Percentiles rank a stretch among this genome's conserved stretches.
Evolutionary conservation across 139 green algal genomes (phyloP).

Genomic region (Tetradesmus lagerheimii): DNA sequence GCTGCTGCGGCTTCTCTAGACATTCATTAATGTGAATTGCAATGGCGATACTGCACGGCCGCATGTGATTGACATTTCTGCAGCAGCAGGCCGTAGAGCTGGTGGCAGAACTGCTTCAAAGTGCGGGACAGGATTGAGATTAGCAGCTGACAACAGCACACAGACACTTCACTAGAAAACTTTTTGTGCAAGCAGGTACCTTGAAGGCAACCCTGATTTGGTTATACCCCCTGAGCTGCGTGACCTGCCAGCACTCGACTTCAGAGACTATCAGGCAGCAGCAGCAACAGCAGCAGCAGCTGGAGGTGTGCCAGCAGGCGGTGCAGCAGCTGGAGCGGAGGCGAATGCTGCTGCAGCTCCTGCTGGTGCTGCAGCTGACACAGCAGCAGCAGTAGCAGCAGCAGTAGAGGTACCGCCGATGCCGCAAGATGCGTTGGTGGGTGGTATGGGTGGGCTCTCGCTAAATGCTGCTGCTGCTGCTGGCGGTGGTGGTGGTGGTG

Average conservation of each 20-base stretch:
- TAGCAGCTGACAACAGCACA: too few species aligned
- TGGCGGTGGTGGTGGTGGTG: background rate
- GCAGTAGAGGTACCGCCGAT: background rate
- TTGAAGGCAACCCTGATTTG: constrained; percentile 50
- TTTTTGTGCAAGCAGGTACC: constrained; percentile 47
- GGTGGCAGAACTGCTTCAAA: too few species aligned
- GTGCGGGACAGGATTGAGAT: too few species aligned
- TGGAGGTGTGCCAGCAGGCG: background rate
- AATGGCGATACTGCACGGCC: too few species aligned
- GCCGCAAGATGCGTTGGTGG: background rate
- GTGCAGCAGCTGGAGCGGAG: background rate
- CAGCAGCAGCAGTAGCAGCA: background rate
- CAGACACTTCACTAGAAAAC: too few species aligned
- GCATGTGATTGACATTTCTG: too few species aligned
- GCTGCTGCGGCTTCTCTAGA: too few species aligned
- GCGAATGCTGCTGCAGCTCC: background rate
- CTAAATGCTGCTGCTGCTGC: background rate
- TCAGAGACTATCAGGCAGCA: constrained; percentile 32
- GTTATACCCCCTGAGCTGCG: constrained; percentile 11
- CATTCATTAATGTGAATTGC: too few species aligned
- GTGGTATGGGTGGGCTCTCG: background rate
- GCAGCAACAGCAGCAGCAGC: background rate
- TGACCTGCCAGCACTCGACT: constrained; percentile 11
- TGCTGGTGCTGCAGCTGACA: background rate
- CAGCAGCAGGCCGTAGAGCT: too few species aligned